Conservation (phyloP, 345 rosid species). For the Gossypium australe region DNA sequence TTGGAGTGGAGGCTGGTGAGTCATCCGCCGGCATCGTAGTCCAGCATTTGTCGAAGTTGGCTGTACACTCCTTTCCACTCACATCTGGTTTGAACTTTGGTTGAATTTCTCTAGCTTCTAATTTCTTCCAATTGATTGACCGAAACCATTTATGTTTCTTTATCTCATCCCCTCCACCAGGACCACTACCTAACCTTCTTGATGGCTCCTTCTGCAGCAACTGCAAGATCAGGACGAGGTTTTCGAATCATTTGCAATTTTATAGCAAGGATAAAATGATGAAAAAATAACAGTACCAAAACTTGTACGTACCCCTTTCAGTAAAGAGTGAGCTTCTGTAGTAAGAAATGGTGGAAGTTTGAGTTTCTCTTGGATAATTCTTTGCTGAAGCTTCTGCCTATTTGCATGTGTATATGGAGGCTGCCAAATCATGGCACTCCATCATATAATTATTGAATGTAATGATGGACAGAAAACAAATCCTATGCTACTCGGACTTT, state of each 20-base stretch:
- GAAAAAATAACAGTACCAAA: background rate
- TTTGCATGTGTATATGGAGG: constrained; percentile 53
- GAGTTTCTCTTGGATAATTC: constrained; percentile 58
- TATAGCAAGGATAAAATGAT: background rate
- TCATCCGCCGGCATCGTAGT: constrained; percentile 66
- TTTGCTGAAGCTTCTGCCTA: constrained; percentile 70
- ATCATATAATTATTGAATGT: background rate
- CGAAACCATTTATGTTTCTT: constrained; percentile 66
- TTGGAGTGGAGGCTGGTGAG: constrained; percentile 69
- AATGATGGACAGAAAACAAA: background rate
- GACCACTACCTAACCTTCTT: constrained; percentile 63
- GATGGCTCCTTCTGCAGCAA: constrained; percentile 66
- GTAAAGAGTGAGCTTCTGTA: constrained; percentile 66
- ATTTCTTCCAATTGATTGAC: constrained; percentile 61
- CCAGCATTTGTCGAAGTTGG: constrained; percentile 71
- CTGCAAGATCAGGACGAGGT: constrained; percentile 22
- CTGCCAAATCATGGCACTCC: constrained; percentile 24
- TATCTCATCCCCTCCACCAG: constrained; percentile 53
- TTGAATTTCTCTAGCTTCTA: constrained; percentile 50
- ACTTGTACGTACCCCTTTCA: constrained; percentile 49
- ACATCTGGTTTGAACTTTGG: constrained; percentile 70
- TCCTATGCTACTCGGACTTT: background rate
- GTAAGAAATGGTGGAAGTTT: constrained; percentile 60
- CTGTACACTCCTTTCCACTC: constrained; percentile 60
- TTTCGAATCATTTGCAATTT: background rate